phyloP scores from a whole-genome alignment of 805 yeast species.

The Clavispora asparagi region DNA sequence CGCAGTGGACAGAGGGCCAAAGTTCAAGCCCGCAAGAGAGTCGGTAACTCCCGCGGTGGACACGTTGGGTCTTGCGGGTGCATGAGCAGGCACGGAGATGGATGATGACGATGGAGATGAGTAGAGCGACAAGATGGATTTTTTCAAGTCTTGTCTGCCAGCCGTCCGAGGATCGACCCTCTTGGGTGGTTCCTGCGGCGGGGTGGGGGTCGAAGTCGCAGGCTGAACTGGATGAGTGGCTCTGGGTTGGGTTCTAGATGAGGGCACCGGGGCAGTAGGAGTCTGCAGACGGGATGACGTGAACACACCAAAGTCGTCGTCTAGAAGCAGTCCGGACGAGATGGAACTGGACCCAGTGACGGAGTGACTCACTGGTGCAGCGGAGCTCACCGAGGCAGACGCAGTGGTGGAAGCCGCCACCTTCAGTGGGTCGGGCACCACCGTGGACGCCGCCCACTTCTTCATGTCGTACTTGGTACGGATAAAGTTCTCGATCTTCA shows the following conservation, averaged over 20 bases:
- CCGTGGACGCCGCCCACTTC: constrained; percentile 68
- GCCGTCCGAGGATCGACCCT: not conserved
- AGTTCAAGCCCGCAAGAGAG: constrained; percentile 20
- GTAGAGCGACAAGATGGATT: constrained; percentile 85
- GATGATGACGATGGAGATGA: constrained; percentile 54
- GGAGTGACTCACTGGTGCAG: too few species aligned
- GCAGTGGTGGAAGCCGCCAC: too few species aligned
- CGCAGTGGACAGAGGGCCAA: constrained; percentile 3
- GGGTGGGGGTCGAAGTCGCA: constrained; percentile 9
- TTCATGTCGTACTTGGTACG: constrained; percentile 87
- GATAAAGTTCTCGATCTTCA: constrained; percentile 84
- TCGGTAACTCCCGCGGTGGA: constrained; percentile 11
- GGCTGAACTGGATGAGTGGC: not conserved
- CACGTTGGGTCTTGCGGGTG: not conserved
- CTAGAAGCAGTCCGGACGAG: constrained; percentile 15
- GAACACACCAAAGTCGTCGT: constrained; percentile 40
- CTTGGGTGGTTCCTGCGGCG: constrained; percentile 9
- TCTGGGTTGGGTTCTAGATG: not conserved
- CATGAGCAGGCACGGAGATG: constrained; percentile 17
- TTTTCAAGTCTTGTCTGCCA: constrained; percentile 59
- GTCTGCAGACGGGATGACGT: constrained; percentile 23
- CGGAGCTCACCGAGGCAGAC: too few species aligned
- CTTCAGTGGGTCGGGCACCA: constrained; percentile 54
- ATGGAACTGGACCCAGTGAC: too few species aligned
- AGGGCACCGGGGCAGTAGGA: constrained; percentile 5